These are phyloP conservation scores for Spergularia bocconei DNA, from an alignment of 148 eudicot species.

Conservation along the genomic window DNA sequence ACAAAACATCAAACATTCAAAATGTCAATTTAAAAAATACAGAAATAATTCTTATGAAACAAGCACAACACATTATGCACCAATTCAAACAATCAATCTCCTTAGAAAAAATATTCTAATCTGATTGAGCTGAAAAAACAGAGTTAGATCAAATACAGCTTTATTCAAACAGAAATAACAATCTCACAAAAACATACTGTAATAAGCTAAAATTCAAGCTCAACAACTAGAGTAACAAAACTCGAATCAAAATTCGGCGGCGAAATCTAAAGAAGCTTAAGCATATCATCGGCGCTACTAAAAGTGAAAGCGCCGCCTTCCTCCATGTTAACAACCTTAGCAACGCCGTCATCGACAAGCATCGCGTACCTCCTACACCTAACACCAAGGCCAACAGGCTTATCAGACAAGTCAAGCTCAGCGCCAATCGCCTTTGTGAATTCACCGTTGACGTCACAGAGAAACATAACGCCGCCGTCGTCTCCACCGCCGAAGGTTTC, in stretches of 20 bases:
- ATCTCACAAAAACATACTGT: background rate
- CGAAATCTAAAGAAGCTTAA: slow-evolving; percentile 24
- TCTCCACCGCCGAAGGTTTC: slow-evolving; percentile 40
- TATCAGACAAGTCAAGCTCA: slow-evolving; percentile 78
- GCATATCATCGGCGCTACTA: slow-evolving; percentile 86
- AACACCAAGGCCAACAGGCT: slow-evolving; percentile 75
- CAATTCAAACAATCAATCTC: too few species aligned
- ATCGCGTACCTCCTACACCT: slow-evolving; percentile 79
- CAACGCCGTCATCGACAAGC: slow-evolving; percentile 86
- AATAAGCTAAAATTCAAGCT: background rate
- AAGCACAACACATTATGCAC: too few species aligned
- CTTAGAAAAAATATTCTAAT: background rate
- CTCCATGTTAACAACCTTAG: slow-evolving; percentile 79
- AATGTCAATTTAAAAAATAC: too few species aligned
- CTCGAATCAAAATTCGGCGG: background rate
- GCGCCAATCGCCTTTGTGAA: slow-evolving; percentile 75
- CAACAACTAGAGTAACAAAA: background rate
- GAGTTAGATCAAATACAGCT: background rate
- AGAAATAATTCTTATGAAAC: too few species aligned
- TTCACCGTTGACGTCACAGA: slow-evolving; percentile 81
- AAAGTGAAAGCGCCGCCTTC: slow-evolving; percentile 87
- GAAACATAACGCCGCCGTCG: slow-evolving; percentile 52
- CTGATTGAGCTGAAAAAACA: background rate
- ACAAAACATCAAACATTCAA: too few species aligned
- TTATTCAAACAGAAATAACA: background rate